Conservation (phyloP, 768 basidiomycete genomes). For the Galerina sulciceps region DNA sequence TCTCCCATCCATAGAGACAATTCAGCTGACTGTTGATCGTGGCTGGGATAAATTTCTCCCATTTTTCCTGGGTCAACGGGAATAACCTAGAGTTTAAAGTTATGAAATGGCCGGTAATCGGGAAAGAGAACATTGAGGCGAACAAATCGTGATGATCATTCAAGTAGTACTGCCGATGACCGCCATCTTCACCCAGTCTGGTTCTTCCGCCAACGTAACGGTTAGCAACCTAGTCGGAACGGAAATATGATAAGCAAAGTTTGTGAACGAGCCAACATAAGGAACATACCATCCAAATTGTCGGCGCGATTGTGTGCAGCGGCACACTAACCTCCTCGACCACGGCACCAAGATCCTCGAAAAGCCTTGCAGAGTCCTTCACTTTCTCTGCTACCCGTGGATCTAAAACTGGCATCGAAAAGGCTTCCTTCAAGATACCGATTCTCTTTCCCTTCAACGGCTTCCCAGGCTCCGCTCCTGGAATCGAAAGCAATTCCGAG, state of each 20-base stretch:
- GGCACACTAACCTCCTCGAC: slow-evolving; percentile 46
- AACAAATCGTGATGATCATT: slow-evolving; percentile 22
- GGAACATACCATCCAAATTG: slow-evolving; percentile 22
- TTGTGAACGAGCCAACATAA: neutral
- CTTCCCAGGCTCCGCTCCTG: slow-evolving; percentile 20
- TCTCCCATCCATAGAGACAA: slow-evolving; percentile 22
- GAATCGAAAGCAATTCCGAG: slow-evolving; percentile 35
- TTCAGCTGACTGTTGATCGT: slow-evolving; percentile 25
- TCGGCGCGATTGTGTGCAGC: slow-evolving; percentile 32
- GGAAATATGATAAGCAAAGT: neutral
- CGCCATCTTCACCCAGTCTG: slow-evolving; percentile 20
- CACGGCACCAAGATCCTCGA: slow-evolving; percentile 39
- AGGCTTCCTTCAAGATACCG: slow-evolving; percentile 43
- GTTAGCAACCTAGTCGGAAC: slow-evolving; percentile 12
- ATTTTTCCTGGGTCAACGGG: slow-evolving; percentile 23
- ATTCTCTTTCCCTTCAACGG: slow-evolving; percentile 39
- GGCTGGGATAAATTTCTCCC: slow-evolving; percentile 24
- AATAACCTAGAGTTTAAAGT: slow-evolving; percentile 15
- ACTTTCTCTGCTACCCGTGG: slow-evolving; percentile 38
- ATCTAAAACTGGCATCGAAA: slow-evolving; percentile 35
- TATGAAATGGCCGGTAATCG: no score
- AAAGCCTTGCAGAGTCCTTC: slow-evolving; percentile 33
- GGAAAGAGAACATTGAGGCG: no score
- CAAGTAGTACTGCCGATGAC: slow-evolving; percentile 22
- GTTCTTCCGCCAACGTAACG: slow-evolving; percentile 22